Conservation (phyloP, 345 rosid genomes). For the Angophora floribunda region DNA sequence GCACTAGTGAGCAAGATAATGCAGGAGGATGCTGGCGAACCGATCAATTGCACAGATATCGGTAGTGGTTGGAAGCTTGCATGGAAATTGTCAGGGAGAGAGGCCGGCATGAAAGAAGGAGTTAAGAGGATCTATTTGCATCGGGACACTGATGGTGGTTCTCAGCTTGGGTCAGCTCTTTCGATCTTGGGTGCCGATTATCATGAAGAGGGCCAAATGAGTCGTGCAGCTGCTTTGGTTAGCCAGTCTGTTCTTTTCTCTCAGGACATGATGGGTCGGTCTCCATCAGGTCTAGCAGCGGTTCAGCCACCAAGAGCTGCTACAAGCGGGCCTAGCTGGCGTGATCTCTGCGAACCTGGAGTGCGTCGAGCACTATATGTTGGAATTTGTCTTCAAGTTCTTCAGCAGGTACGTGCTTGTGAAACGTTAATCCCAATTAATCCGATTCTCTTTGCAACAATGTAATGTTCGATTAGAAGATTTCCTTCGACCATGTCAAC, state of each 20-base stretch:
- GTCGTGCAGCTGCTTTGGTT: constrained; percentile 25
- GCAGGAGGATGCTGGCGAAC: constrained; percentile 1
- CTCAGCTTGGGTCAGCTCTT: constrained; percentile 5
- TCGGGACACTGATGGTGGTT: background rate
- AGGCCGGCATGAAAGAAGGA: constrained; percentile 10
- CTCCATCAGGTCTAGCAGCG: background rate
- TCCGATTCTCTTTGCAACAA: background rate
- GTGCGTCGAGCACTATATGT: constrained; percentile 28
- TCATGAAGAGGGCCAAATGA: background rate
- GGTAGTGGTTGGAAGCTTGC: constrained; percentile 37
- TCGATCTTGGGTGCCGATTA: constrained; percentile 1
- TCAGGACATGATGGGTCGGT: background rate
- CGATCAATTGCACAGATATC: constrained; percentile 6
- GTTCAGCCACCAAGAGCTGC: background rate
- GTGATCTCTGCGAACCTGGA: constrained; percentile 27
- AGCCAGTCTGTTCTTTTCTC: constrained; percentile 12
- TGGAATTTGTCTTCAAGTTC: constrained; percentile 28
- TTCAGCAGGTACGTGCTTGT: constrained; percentile 19
- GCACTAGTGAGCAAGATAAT: constrained; percentile 2
- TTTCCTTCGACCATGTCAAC: background rate
- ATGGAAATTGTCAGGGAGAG: constrained; percentile 10
- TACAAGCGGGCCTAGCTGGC: constrained; percentile 2
- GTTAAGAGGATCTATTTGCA: constrained; percentile 22
- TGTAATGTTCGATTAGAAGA: background rate
- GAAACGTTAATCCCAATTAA: background rate